These are phyloP conservation scores for Scopulariopsis brevicaulis DNA, from an alignment of 2,329 filamentous ascomycete genomes.

Conservation along the genomic window DNA sequence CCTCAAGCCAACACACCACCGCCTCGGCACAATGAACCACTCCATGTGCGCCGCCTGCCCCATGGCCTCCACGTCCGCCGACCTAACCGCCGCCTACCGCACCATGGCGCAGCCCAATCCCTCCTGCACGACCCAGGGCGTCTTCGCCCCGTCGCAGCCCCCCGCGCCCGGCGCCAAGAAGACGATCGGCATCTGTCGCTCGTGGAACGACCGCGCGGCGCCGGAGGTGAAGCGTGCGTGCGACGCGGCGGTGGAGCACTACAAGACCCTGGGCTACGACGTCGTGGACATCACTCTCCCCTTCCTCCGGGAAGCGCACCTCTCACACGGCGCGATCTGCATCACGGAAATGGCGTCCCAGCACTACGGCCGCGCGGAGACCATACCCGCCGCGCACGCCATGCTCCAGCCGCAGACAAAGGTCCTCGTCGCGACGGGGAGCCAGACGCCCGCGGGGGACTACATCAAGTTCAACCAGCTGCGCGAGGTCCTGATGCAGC, in stretches of 20 bases:
- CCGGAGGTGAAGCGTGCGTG: conserved; percentile 51
- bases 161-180: conserved; percentile 33
- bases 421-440: conserved; percentile 54
- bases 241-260: conserved; percentile 47
- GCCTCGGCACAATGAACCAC: conserved; percentile 45
- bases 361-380: conserved; percentile 26
- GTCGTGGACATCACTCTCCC: conserved; percentile 54
- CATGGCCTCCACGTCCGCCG: conserved; percentile 62
- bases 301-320: conserved; percentile 57
- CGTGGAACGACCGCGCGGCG: conserved; percentile 38
- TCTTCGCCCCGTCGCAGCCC: conserved; percentile 49
- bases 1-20: conserved; percentile 67
- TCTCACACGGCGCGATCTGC: conserved; percentile 68
- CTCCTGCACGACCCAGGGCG: conserved; percentile 42
- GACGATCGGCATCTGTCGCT: conserved; percentile 60
- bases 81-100: conserved; percentile 74
- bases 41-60: conserved; percentile 58
- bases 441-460: conserved; percentile 55
- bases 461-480: conserved; percentile 63
- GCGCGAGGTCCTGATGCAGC: conserved; percentile 66
- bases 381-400: conserved; percentile 36
- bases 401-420: conserved; percentile 56
- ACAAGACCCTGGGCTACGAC: conserved; percentile 35
- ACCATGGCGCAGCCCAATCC: conserved; percentile 66
- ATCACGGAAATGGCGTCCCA: conserved; percentile 54